phyloP scores from a whole-genome alignment of 2,329 filamentous ascomycete species.

The Tympanopsis confertula region DNA sequence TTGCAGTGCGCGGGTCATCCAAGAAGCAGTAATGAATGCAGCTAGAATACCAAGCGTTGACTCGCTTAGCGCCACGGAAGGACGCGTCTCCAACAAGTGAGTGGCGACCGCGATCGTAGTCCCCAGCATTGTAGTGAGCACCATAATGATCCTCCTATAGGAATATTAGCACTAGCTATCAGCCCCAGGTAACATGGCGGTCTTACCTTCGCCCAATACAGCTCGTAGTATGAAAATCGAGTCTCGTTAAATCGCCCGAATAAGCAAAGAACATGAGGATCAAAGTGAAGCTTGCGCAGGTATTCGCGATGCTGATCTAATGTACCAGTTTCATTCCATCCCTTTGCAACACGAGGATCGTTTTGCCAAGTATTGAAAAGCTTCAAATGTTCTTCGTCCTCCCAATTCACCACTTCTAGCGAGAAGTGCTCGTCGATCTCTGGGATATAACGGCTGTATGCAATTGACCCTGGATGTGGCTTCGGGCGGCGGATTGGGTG shows the following conservation, averaged over 20 bases:
- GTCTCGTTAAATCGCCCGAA: constrained; percentile 61
- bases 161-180: neutral
- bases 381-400: constrained; percentile 48
- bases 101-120: constrained; percentile 48
- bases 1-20: constrained; percentile 41
- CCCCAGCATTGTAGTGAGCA: constrained; percentile 40
- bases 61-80: constrained; percentile 40
- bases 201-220: constrained; percentile 63
- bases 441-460: constrained; percentile 71
- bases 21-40: constrained; percentile 48
- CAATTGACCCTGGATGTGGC: constrained; percentile 55
- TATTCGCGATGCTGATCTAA: constrained; percentile 66
- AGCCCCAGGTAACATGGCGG: constrained; percentile 1
- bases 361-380: constrained; percentile 77
- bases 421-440: constrained; percentile 67
- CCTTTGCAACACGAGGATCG: constrained; percentile 67
- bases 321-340: constrained; percentile 71
- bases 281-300: constrained; percentile 53
- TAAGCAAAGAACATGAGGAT: constrained; percentile 61
- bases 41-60: constrained; percentile 44
- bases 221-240: constrained; percentile 67
- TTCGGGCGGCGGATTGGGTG: constrained; percentile 46
- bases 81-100: constrained; percentile 43
- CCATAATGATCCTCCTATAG: constrained; percentile 45
- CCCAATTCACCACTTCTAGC: constrained; percentile 62